Evolutionary conservation across 129 eudicot species (phyloP).

Genomic region (Flaveria trinervia): DNA sequence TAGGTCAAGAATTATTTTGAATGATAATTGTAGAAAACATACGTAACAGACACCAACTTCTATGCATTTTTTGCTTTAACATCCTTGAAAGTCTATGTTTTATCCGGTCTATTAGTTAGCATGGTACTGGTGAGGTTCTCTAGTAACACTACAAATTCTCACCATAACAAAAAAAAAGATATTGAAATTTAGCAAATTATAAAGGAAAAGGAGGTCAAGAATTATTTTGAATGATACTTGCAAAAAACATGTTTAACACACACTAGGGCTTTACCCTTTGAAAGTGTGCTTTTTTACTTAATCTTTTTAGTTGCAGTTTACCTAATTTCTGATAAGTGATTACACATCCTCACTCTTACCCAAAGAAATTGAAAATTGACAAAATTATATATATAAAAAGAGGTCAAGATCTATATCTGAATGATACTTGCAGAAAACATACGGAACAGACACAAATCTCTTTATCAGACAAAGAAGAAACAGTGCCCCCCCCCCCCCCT

Average conservation of each 20-base stretch:
- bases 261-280: neutral
- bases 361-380: neutral
- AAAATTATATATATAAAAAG: conserved; percentile 13
- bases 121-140: no score
- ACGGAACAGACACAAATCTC: conserved; percentile 29
- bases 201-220: conserved; percentile 12
- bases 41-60: conserved; percentile 28
- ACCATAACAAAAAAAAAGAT: neutral
- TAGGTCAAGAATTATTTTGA: conserved; percentile 5
- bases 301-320: no score
- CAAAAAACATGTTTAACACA: conserved; percentile 22
- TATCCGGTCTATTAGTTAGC: no score
- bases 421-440: conserved; percentile 24
- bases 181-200: neutral
- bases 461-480: conserved; percentile 39
- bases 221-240: conserved; percentile 1
- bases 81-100: no score
- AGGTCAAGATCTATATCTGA: conserved; percentile 5
- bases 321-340: neutral
- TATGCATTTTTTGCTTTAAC: no score
- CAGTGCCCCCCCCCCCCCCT: neutral
- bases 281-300: no score
- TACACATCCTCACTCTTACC: neutral
- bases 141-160: no score
- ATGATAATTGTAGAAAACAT: conserved; percentile 21